These are phyloP conservation scores for Pichia heedii DNA, from an alignment of 805 yeast genomes.

Conservation along the genomic window DNA sequence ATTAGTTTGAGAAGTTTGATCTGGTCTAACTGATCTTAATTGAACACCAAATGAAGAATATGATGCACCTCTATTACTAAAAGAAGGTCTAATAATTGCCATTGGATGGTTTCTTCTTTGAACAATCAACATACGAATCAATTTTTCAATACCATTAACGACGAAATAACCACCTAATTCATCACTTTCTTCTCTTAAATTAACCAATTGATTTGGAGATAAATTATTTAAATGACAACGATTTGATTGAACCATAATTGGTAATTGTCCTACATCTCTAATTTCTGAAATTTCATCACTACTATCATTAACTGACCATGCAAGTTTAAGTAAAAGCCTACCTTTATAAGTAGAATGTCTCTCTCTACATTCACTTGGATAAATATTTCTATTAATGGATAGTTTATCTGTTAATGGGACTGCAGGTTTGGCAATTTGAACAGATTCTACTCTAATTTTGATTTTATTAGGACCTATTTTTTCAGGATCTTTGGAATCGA, in stretches of 20 bases:
- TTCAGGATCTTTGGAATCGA: conserved; percentile 63
- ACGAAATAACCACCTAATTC: conserved; percentile 95
- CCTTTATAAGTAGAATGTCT: conserved; percentile 78
- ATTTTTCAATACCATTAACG: conserved; percentile 93
- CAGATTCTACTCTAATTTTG: conserved; percentile 77
- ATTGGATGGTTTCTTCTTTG: conserved; percentile 97
- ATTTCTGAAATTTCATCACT: conserved; percentile 74
- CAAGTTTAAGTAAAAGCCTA: conserved; percentile 64
- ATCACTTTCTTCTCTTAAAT: conserved; percentile 80
- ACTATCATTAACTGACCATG: conserved; percentile 74
- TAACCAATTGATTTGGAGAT: conserved; percentile 75
- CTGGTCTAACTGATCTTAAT: conserved; percentile 89
- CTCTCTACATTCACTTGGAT: conserved; percentile 86
- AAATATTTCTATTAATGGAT: conserved; percentile 67
- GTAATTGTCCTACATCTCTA: conserved; percentile 86
- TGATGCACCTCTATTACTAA: conserved; percentile 85
- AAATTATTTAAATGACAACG: conserved; percentile 83
- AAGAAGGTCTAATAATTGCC: conserved; percentile 94
- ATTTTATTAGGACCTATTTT: conserved; percentile 75
- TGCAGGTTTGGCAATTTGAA: conserved; percentile 76
- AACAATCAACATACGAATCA: conserved; percentile 94
- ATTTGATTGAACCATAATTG: conserved; percentile 84
- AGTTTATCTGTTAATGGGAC: conserved; percentile 64
- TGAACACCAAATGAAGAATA: conserved; percentile 90
- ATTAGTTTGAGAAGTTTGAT: conserved; percentile 95